phyloP scores from a whole-genome alignment of 495 filamentous ascomycete genomes.

The Lasiosphaeriaceae sp. region DNA sequence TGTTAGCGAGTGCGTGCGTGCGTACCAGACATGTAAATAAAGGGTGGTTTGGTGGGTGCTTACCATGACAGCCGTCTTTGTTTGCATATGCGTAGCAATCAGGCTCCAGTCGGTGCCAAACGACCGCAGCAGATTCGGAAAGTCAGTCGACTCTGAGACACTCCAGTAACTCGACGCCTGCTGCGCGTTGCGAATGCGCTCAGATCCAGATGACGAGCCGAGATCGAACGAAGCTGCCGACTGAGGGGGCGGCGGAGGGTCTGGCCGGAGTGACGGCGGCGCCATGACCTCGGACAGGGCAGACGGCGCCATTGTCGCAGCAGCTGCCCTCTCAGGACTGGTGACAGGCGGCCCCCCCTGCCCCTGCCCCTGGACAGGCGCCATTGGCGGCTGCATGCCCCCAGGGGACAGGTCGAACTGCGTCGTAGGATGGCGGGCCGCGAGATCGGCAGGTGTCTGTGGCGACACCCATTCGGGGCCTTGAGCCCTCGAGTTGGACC shows the following conservation, averaged over 20 bases:
- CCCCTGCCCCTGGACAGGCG: constrained; percentile 18
- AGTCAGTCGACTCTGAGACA: constrained; percentile 83
- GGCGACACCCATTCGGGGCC: constrained; percentile 34
- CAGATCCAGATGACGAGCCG: constrained; percentile 31
- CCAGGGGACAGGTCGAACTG: constrained; percentile 35
- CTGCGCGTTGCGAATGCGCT: constrained; percentile 47
- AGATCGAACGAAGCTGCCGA: constrained; percentile 39
- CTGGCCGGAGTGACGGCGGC: constrained; percentile 46
- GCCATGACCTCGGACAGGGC: constrained; percentile 47
- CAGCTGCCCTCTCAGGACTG: constrained; percentile 34
- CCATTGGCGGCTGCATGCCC: constrained; percentile 37
- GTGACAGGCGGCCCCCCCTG: constrained; percentile 22
- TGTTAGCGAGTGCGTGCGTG: too few species aligned
- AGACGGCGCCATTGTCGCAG: constrained; percentile 24
- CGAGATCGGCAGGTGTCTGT: constrained; percentile 31
- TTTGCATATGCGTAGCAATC: constrained; percentile 82
- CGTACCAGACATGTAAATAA: too few species aligned
- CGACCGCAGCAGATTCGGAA: constrained; percentile 67
- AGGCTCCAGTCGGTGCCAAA: constrained; percentile 86
- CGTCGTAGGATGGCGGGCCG: constrained; percentile 15
- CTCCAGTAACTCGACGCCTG: constrained; percentile 96
- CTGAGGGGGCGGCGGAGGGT: constrained; percentile 36
- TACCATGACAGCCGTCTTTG: constrained; percentile 95
- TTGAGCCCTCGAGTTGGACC: constrained; percentile 42
- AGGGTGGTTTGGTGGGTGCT: too few species aligned